Base-by-base conservation (phyloP, 2,329 filamentous ascomycete species). In the Scedosporium minutisporum region DNA sequence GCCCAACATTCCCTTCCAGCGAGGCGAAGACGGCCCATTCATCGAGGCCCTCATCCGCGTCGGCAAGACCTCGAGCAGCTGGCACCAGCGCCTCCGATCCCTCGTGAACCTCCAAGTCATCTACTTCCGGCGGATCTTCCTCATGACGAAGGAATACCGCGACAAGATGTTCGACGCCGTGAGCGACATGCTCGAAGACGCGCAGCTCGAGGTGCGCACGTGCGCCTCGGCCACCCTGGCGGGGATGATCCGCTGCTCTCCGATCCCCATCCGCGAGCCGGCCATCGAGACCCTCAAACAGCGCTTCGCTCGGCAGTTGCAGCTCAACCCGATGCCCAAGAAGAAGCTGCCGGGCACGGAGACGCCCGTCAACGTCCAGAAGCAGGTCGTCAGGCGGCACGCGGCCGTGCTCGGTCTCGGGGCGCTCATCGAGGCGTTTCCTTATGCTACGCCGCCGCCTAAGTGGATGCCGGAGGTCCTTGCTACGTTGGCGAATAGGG, bases 71-170 rank as follows among this genome's bases (percentile, higher is more conserved):
- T 90, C 93, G 1, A 78, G 86, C 2, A 95, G 90, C 63, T 99
- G 95, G 95, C 95, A 99, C 74, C 95, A 99, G 76, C 89, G 95
- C 57, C 82, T 99, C 46, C 87, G 96, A 27, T 91, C 96, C 53
- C 85, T 99, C 68, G 93, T 99, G 76, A 97, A 97, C 76, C 97
- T 99, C 81, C 96, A 99, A 71, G 93, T 97, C 66, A 88, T 99
- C 68, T 99, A 97, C 79, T 99, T 97, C 85, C 89, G 95, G 60
- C 90, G 93, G 27, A 83, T 99, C 44, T 99, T 99, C 80, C 79
- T 97, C 29, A 90, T 96, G 67, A 84, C 86, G 38, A 79, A 83
- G 6, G 77, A 82, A 6, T 88, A 96, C 72, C 89, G 95, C 62
- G 83, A 91, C 68, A 83, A 85, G 41, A 84, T 99, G 16, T 96